Base-by-base conservation (phyloP, 345 rosid genomes). In the Populus davidiana region DNA sequence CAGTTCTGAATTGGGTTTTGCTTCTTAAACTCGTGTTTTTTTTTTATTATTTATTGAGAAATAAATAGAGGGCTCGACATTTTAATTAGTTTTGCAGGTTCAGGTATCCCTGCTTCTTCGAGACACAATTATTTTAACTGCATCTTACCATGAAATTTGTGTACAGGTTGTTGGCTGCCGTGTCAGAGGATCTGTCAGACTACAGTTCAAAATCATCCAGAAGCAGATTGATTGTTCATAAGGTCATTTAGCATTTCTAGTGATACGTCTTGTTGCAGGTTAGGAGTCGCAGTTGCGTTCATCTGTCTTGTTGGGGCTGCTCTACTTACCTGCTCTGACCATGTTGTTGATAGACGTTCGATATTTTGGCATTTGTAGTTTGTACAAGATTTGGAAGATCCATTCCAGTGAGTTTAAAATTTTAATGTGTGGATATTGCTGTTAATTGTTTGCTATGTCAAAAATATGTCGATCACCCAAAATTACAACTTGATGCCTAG, bases 31-130 rank as follows among this genome's bases (percentile, higher is more conserved):
- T 75, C 71, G 43, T 61, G 50, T 7, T 27, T 27, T 8, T 2
- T 68, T 67, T 52, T 10, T 33, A 33, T 49, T 4, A 25, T 63
- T 49, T 4, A 25, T 63, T 2, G 21, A 9, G 35, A 70, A 61
- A 36, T 18, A 64, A 21, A 43, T 69, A 9, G 52, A 23, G 39
- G 29, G 25, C 62, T 33, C 16, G 43, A 74, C 20, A 8, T 23
- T 35, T 67, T 20, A 13, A 14, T 64, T 69, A 77, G 85, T 86
- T 86, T 83, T 88, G 86, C 89, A 84, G 89, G 86, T 86, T 79
- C 85, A 79, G 89, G 83, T 77, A 84, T 74, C 86, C 85, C 90
- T 88, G 86, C 81, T 74, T 71, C 71, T 67, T 17, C 56, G 77
- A 85, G 54, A 67, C 70, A 5, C 71, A 67, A 73, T 75, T 75